Percentiles rank a stretch among this genome's conserved stretches.
Conservation (phyloP, 2,329 filamentous ascomycete genomes). For the Phaeoacremonium minimum region DNA sequence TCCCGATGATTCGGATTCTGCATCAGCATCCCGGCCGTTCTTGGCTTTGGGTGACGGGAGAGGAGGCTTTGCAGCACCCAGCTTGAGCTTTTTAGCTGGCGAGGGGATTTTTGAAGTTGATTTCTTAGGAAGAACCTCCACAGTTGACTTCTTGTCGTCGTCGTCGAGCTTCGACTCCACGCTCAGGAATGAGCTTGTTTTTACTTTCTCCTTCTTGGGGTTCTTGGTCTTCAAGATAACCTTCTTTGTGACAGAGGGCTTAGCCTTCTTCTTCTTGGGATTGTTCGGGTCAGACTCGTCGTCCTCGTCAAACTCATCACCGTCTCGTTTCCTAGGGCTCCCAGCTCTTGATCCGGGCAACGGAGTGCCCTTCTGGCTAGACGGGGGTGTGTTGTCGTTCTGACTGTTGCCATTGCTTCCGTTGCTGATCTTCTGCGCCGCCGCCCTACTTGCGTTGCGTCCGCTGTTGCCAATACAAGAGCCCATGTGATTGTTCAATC, state of each 20-base stretch:
- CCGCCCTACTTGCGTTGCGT: constrained; percentile 57
- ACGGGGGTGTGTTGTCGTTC: constrained; percentile 54
- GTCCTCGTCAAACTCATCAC: constrained; percentile 50
- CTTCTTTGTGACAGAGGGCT: constrained; percentile 45
- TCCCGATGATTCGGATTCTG: constrained; percentile 52
- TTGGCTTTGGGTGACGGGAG: constrained; percentile 45
- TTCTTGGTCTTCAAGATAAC: constrained; percentile 50
- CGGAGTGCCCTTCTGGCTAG: constrained; percentile 60
- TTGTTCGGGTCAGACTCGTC: constrained; percentile 44
- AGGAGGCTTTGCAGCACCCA: constrained; percentile 35
- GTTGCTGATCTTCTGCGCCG: constrained; percentile 60
- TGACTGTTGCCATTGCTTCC: constrained; percentile 41
- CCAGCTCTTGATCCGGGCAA: constrained; percentile 46
- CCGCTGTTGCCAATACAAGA: constrained; percentile 64
- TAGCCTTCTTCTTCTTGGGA: constrained; percentile 56
- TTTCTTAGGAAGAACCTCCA: constrained; percentile 38
- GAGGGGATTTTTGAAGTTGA: constrained; percentile 32
- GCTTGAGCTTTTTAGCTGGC: constrained; percentile 41
- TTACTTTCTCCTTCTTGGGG: constrained; percentile 52
- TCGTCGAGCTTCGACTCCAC: constrained; percentile 40
- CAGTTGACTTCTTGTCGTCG: constrained; percentile 28
- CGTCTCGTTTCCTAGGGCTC: constrained; percentile 55
- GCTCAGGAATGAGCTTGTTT: constrained; percentile 43
- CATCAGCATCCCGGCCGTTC: constrained; percentile 43
- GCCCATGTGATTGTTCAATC: constrained; percentile 65